These are phyloP conservation scores for Debaryomyces psychrophilus DNA, from an alignment of 1,139 yeast species.

Conservation along the genomic window DNA sequence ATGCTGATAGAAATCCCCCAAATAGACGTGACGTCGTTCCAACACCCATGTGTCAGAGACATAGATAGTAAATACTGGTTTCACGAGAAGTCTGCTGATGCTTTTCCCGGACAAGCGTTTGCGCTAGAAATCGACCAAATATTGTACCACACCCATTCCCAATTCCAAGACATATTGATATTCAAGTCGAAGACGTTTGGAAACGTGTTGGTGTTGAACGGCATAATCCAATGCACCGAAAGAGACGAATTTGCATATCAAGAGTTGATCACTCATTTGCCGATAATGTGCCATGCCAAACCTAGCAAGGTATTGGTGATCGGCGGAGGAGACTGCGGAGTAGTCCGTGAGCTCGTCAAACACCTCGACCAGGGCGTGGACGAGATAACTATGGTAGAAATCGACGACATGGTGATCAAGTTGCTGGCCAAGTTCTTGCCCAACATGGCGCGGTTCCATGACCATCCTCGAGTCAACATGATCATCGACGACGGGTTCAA, in stretches of 20 bases:
- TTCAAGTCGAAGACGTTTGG: slow-evolving; percentile 79
- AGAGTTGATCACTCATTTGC: slow-evolving; percentile 83
- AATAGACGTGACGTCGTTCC: slow-evolving; percentile 21
- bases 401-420: slow-evolving; percentile 83
- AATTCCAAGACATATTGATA: slow-evolving; percentile 58
- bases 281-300: slow-evolving; percentile 71
- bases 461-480: slow-evolving; percentile 72
- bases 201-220: slow-evolving; percentile 82
- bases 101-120: slow-evolving; percentile 52
- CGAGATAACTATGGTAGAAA: slow-evolving; percentile 80
- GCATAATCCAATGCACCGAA: slow-evolving; percentile 86
- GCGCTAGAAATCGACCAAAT: slow-evolving; percentile 38
- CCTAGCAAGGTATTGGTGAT: slow-evolving; percentile 81
- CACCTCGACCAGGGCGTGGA: slow-evolving; percentile 63
- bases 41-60: slow-evolving; percentile 32
- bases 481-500: slow-evolving; percentile 89
- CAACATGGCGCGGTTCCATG: slow-evolving; percentile 71
- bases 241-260: slow-evolving; percentile 90
- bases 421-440: slow-evolving; percentile 79
- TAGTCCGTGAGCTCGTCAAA: slow-evolving; percentile 79
- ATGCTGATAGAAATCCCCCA: slow-evolving; percentile 10
- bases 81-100: slow-evolving; percentile 37
- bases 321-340: slow-evolving; percentile 97
- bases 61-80: slow-evolving; percentile 42
- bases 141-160: slow-evolving; percentile 40